Base-by-base conservation (phyloP, 2,329 filamentous ascomycete species). In the Aspergillus ustus region DNA sequence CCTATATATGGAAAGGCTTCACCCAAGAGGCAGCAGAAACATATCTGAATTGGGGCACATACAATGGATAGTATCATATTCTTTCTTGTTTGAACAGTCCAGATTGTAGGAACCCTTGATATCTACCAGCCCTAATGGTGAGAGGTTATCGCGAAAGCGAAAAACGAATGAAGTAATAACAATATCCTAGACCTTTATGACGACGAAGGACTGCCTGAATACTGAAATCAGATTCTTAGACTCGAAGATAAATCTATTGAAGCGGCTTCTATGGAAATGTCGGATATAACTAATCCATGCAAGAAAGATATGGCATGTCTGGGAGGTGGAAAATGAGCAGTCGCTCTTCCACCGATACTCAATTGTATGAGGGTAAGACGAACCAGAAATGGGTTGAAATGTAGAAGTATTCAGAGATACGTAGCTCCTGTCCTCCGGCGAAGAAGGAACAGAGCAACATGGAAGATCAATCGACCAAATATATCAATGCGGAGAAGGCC, bases 401-500 rank as follows among this genome's bases (percentile, higher is more conserved):
- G 57, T 34, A 49, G 55, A 61, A 62, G 57, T 55, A 54, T 51
- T 64, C 44, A 53, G 17, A 45, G 20, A 37, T 40, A 57, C 29
- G 37, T 22, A 54, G 43, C 55, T 44, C 58, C 52, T 52, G 45
- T 40, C 58, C 56, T 63, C 49, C 49, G 45, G 54, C 40, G 51
- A 20, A 51, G 44, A 56, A 55, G 40, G 40, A 50, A 57, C 20
- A 49, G 45, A 52, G 46, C 53, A 40, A 57, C 43, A 57, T 56
- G 29, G 28, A 53, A 50, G 20, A 64, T 44, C 34, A 53, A 25
- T 50, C 56, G 61, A 67, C 59, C 64, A 55, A 60, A 61, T 61
- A 62, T 56, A 55, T 52, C 52, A 61, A 63, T 63, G 59, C 60
- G 63, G 45, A 53, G 46, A 64, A 61, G 59, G 63, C 61, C 49